These are phyloP conservation scores for Castanopsis chinensis DNA, from an alignment of 306 rosid species.

Conservation along the genomic window DNA sequence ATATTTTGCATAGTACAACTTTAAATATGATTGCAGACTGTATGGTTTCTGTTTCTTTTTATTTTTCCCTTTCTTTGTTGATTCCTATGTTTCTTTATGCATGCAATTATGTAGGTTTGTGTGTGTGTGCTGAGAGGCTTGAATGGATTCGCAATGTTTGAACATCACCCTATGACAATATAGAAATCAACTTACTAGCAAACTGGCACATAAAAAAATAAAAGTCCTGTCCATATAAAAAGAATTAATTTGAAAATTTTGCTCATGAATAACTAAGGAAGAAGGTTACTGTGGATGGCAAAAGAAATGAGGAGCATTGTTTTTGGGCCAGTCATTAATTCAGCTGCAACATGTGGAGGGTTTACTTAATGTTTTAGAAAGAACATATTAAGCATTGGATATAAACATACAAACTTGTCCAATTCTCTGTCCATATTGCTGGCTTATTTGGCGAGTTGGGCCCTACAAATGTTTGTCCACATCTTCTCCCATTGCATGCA, in stretches of 20 bases:
- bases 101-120: no score
- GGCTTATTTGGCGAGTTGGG: slow-evolving; percentile 91
- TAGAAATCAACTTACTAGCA: neutral
- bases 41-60: no score
- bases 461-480: slow-evolving; percentile 73
- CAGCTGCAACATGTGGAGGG: neutral
- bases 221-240: neutral
- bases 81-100: no score
- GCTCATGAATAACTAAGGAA: neutral
- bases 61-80: neutral
- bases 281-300: neutral
- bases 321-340: neutral
- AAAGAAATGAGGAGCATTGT: neutral
- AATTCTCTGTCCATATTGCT: slow-evolving; percentile 85
- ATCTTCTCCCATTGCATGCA: slow-evolving; percentile 68
- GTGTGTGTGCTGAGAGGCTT: no score
- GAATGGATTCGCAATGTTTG: no score
- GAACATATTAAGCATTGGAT: neutral
- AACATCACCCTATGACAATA: no score
- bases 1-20: no score
- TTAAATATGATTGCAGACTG: no score
- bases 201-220: neutral
- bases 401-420: slow-evolving; percentile 81
- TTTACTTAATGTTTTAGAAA: neutral
- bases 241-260: neutral